Evolutionary conservation across 306 rosid genomes (phyloP).

Genomic region (Adenanthera pavonina): DNA sequence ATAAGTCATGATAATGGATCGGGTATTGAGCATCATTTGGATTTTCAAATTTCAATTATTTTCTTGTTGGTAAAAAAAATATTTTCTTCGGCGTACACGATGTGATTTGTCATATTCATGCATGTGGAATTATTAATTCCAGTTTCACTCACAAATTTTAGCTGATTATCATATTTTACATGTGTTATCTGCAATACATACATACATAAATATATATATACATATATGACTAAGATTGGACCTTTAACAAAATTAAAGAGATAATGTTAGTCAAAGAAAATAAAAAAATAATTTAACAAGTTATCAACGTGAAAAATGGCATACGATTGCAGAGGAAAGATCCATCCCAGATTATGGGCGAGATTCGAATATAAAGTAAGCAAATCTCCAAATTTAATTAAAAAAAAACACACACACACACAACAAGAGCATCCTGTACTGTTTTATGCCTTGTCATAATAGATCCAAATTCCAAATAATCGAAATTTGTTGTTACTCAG

Average conservation of each 20-base stretch:
- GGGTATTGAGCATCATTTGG: background rate
- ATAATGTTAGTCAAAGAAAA: background rate
- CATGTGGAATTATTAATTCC: background rate
- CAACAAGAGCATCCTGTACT: background rate
- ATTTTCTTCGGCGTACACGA: background rate
- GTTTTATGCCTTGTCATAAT: background rate
- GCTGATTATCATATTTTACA: background rate
- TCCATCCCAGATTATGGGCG: background rate
- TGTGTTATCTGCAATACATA: too few relatives aligned
- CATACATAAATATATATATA: too few relatives aligned
- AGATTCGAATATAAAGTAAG: background rate
- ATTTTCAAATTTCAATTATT: conserved; percentile 3
- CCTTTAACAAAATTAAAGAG: background rate
- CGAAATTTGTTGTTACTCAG: background rate
- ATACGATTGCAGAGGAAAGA: background rate
- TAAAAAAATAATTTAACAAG: background rate
- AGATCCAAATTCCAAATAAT: conserved; percentile 13
- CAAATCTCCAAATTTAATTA: background rate
- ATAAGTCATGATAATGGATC: conserved; percentile 12
- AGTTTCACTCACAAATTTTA: background rate
- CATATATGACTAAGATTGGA: background rate
- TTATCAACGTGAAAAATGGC: background rate
- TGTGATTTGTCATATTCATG: conserved; percentile 1
- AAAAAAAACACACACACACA: too few relatives aligned
- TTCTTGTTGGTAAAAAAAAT: too few relatives aligned